Evolutionary conservation across 2,329 filamentous ascomycete species (phyloP).

Genomic region (Botrytis aclada): DNA sequence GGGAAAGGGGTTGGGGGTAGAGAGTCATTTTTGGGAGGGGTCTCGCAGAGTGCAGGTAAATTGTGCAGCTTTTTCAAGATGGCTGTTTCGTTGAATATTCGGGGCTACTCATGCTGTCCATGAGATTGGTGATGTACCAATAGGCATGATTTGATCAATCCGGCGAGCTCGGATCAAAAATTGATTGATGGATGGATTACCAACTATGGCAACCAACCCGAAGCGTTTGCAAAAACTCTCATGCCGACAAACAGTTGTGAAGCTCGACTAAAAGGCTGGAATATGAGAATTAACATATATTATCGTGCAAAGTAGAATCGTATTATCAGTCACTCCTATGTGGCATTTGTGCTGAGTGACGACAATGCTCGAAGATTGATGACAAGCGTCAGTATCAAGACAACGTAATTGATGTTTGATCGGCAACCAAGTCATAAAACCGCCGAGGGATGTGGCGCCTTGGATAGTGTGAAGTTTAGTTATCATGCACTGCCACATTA

Average conservation of each 20-base stretch:
- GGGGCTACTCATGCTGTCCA: neutral
- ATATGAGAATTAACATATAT: neutral
- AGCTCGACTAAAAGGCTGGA: neutral
- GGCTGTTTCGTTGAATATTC: neutral
- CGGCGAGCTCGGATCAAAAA: neutral
- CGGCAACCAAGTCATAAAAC: neutral
- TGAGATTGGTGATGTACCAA: neutral
- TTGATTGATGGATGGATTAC: neutral
- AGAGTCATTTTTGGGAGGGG: neutral
- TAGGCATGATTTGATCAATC: neutral
- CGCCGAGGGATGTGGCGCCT: neutral
- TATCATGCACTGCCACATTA: slow-evolving; percentile 20
- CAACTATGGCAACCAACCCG: slow-evolving; percentile 6
- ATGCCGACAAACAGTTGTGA: neutral
- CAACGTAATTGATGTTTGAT: neutral
- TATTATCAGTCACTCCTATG: neutral
- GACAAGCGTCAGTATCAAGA: neutral
- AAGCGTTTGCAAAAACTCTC: neutral
- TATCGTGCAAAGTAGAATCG: neutral
- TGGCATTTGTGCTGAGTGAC: neutral
- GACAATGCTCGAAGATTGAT: neutral
- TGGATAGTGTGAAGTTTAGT: neutral
- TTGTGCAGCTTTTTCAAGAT: neutral
- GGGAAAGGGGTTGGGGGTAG: neutral
- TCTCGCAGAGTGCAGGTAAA: neutral